Conservation (phyloP, 208 protist species). For the Acanthamoeba royreba region DNA sequence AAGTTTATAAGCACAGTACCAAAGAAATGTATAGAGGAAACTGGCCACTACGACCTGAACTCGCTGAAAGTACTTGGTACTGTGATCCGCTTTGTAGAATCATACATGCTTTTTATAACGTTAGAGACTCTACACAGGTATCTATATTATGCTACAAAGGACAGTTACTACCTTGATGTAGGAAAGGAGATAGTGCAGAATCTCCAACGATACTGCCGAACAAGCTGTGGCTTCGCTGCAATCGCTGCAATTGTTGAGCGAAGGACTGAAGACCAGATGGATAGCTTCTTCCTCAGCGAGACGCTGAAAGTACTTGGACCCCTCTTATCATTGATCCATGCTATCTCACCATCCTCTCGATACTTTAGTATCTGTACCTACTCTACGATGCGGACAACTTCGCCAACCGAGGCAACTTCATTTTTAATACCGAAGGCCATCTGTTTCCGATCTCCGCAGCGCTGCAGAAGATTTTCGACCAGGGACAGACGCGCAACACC, state of each 20-base stretch:
- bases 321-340: not conserved
- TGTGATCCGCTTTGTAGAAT: not conserved
- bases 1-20: constrained; percentile 69
- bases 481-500: not conserved
- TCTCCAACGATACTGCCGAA: not conserved
- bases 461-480: not conserved
- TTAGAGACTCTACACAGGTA: not conserved
- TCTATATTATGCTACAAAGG: not conserved
- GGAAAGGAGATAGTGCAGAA: constrained; percentile 7
- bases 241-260: constrained; percentile 37
- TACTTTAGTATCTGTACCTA: constrained; percentile 90
- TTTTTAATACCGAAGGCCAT: constrained; percentile 77
- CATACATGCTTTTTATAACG: not conserved
- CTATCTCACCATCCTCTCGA: not conserved
- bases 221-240: not conserved
- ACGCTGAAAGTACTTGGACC: constrained; percentile 78
- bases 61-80: constrained; percentile 77
- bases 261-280: constrained; percentile 86
- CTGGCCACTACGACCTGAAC: constrained; percentile 88
- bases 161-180: constrained; percentile 72
- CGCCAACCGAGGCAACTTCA: constrained; percentile 38
- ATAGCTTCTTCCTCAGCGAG: constrained; percentile 91
- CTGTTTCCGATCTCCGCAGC: not conserved
- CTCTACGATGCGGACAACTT: constrained; percentile 81
- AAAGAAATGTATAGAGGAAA: not conserved